A percentile compares a stretch with the other conserved stretches of the same genome.
Evolutionary conservation across 2,329 filamentous ascomycete genomes (phyloP).

Genomic region (Plenodomus lindquistii): DNA sequence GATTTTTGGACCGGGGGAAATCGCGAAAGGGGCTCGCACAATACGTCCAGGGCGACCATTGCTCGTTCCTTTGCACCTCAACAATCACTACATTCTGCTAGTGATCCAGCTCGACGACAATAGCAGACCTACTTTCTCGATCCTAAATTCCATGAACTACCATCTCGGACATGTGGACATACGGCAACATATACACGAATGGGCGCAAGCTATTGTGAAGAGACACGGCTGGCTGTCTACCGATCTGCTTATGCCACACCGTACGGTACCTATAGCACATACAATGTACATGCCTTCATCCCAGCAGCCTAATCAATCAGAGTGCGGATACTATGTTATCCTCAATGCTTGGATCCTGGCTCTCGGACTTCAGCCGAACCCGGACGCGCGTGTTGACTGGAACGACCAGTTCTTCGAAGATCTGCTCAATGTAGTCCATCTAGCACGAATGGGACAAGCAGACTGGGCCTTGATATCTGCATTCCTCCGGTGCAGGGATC

Average conservation of each 20-base stretch:
- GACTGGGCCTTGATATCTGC: slow-evolving; percentile 17
- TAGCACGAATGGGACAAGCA: slow-evolving; percentile 10
- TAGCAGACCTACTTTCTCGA: slow-evolving; percentile 1
- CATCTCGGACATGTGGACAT: not conserved
- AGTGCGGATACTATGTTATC: slow-evolving; percentile 21
- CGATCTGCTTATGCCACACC: too few species aligned
- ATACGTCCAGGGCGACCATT: slow-evolving; percentile 15
- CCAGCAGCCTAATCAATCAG: slow-evolving; percentile 2
- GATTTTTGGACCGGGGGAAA: too few species aligned
- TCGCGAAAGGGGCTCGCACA: too few species aligned
- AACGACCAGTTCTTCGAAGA: slow-evolving; percentile 7
- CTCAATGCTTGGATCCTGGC: slow-evolving; percentile 26
- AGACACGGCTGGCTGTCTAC: not conserved
- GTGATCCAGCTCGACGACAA: slow-evolving; percentile 13
- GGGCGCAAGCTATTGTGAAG: not conserved
- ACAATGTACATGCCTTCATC: slow-evolving; percentile 8
- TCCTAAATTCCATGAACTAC: slow-evolving; percentile 13
- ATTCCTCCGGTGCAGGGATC: slow-evolving; percentile 14
- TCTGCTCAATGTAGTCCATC: slow-evolving; percentile 6
- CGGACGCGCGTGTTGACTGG: slow-evolving; percentile 5
- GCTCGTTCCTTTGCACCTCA: slow-evolving; percentile 3
- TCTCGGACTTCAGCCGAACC: slow-evolving; percentile 20
- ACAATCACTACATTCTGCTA: slow-evolving; percentile 11
- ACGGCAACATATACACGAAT: not conserved
- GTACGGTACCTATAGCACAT: too few species aligned